Evolutionary conservation across 805 yeast species (phyloP), one percentile per base, ranked within the genome.

Genomic region (Starmera amethionina): DNA sequence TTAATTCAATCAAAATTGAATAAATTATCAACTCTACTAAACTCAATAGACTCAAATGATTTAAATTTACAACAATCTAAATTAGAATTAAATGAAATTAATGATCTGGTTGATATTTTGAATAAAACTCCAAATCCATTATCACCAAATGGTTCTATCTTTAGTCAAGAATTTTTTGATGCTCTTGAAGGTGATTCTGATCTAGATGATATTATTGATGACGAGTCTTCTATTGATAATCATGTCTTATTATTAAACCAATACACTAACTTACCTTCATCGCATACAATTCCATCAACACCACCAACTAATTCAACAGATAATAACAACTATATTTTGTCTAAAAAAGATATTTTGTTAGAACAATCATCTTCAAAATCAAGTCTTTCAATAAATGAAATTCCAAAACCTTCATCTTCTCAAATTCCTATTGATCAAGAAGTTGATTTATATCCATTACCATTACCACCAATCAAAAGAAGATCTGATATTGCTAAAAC

Each of bases 381-480:
- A 22, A 22, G 27, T 22, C 27, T 22, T 22, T 22, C 27, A 6
- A 22, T 22, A 22, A 22, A 22, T 22, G 27, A 22, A 8, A 22
- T 22, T 22, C 27, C 27, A 22, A 22, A 22, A 22, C 27, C 27
- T 22, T 22, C 27, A 22, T 22, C 27, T 22, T 22, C 27, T 22
- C 27, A 22, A 22, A 22, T 22, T 6, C 27, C 27, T 7, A 5
- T 22, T 7, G 41, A 15, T 14, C 28, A 37, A 10, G 44, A 43
- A 18, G 43, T 46, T 1, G 76, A 71, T 38, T 59, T 85, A n/a
- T 79, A 72, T 47, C 96, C 97, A 1, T 66, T 89, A 36, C 84
- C 89, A 18, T 40, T 52, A n/a, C 57, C 55, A 2, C 54, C 55
- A 0, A 65, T 81, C 5, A 50, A 58, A 25, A 72, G 95, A 44